Evolutionary conservation across 2,329 filamentous ascomycete species (phyloP).

Genomic region (Aureobasidium sp.): DNA sequence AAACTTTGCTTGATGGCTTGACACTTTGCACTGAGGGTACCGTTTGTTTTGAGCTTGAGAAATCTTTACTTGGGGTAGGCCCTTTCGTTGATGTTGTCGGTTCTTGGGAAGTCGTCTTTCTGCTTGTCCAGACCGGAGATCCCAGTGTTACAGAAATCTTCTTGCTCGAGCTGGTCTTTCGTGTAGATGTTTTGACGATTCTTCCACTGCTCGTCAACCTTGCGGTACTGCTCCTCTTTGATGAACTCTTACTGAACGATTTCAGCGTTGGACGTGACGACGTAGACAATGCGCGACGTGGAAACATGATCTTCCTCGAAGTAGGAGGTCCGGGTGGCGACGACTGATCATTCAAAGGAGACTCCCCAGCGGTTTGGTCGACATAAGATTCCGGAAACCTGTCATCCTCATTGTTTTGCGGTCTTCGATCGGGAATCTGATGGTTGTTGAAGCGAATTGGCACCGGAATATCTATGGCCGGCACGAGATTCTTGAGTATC

Average conservation of each 20-base stretch:
- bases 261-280: background rate
- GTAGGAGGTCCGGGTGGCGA: background rate
- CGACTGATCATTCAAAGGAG: background rate
- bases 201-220: background rate
- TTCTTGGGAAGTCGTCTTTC: background rate
- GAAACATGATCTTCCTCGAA: background rate
- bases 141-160: background rate
- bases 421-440: background rate
- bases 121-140: background rate
- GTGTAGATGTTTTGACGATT: background rate
- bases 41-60: background rate
- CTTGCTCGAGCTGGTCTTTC: background rate
- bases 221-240: conserved; percentile 1
- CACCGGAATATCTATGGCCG: background rate
- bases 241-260: background rate
- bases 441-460: background rate
- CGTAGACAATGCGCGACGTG: background rate
- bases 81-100: background rate
- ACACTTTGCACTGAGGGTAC: background rate
- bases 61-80: background rate
- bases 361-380: background rate
- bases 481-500: background rate
- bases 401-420: background rate
- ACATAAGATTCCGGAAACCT: background rate
- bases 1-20: background rate